A percentile compares a stretch with the other conserved stretches of the same genome.
Conservation (phyloP, 441 rosid species). For the Syzygium syzygioides region DNA sequence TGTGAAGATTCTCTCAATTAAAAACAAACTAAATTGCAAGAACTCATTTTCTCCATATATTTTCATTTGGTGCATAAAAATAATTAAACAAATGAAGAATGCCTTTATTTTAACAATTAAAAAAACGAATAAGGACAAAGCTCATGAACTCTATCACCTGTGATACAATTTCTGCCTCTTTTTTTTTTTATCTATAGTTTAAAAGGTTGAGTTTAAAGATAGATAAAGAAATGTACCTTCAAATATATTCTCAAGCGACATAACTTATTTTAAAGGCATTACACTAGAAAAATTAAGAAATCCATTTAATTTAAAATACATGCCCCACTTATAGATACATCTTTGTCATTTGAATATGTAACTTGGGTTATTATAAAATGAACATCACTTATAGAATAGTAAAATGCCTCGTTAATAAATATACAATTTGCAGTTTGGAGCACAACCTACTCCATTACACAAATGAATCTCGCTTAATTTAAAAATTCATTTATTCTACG, state of each 20-base stretch:
- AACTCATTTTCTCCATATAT: no score
- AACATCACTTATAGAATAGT: background rate
- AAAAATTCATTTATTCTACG: no score
- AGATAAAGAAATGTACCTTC: background rate
- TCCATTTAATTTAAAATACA: background rate
- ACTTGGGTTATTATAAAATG: no score
- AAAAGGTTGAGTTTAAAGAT: background rate
- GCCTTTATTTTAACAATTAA: no score
- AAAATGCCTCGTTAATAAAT: background rate
- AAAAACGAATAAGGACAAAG: no score
- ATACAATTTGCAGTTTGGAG: background rate
- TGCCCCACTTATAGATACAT: background rate
- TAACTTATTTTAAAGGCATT: background rate
- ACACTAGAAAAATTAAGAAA: background rate
- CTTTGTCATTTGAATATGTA: background rate
- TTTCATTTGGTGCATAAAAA: no score
- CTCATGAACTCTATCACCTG: no score
- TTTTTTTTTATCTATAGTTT: background rate
- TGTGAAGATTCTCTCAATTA: no score
- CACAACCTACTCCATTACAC: background rate
- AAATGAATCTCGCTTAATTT: background rate
- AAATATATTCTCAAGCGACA: background rate
- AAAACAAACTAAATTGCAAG: no score
- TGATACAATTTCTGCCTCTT: no score
- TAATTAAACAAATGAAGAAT: no score